Base-by-base conservation (phyloP, 2,329 filamentous ascomycete genomes). In the Aaosphaeria pasadenensis region DNA sequence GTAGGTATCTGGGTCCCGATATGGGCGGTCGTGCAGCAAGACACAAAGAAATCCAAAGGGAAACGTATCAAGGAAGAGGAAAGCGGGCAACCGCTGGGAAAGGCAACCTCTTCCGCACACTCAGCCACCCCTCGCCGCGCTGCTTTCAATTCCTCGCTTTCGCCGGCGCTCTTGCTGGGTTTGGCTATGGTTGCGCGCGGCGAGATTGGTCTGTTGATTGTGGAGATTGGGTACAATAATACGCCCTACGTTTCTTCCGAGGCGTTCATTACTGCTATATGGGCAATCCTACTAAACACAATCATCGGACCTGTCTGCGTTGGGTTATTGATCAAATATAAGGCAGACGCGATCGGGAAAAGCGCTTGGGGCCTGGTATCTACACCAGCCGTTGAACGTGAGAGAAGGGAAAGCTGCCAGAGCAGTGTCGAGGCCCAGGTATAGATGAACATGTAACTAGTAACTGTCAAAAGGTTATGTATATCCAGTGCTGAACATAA, bases 161-260 rank as follows among this genome's bases (percentile, higher is more conserved):
- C 45, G 54, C 4, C 42, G 65, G 3, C 54, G 65, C 5, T 59
- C 60, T 6, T 57, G 56, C 46, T 58, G 62, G 61, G 32, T n/a
- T 7, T 35, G 32, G 32, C 32, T n/a, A 35, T 35, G 32, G 57
- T 66, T 6, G 59, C 60, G 30, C 54, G 60, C 30, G 62, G 59
- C 24, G 60, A 66, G 24, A 65, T 66, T 30, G 59, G 62, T 11
- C 49, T 64, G 7, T 49, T 65, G 9, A 61, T 64, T 17, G 58
- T 63, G 6, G 54, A 63, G 41, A 62, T 65, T 28, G 62, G 55
- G 0, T 64, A 63, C 39, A 64, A 60, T 48, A 60, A 58, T 24
- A 63, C 59, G 2, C 45, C 52, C 5, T 63, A 65, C 42, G 59
- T 60, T 1, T 55, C 51, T 13, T 47, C 56, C 5, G 52, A 53